A percentile compares a stretch with the other conserved stretches of the same genome.
phyloP scores from a whole-genome alignment of 129 eudicot genomes.

The Centrapalus pauciflorus region DNA sequence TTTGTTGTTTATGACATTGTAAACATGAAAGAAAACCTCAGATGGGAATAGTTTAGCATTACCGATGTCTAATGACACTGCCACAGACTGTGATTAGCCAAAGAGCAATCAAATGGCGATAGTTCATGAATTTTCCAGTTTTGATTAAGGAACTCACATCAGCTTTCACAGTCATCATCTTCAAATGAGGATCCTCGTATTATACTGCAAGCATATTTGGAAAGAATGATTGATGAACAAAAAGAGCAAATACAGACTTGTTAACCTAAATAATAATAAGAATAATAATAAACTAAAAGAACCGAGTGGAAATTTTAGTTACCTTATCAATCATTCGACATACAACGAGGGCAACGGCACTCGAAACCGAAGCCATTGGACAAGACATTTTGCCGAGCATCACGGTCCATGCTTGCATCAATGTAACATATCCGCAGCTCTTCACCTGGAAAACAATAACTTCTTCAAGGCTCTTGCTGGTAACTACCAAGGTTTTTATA shows the following conservation, averaged over 20 bases:
- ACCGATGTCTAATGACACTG: no score
- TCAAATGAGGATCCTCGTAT: neutral
- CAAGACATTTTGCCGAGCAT: slow-evolving; percentile 66
- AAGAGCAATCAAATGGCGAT: no score
- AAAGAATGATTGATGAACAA: neutral
- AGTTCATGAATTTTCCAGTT: no score
- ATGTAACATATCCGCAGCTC: slow-evolving; percentile 89
- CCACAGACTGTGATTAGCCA: no score
- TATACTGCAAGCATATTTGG: neutral
- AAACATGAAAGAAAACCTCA: no score
- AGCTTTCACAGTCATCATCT: neutral
- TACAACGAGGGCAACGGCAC: slow-evolving; percentile 69
- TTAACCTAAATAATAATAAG: neutral
- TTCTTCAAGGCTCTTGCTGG: neutral
- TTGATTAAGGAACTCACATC: no score
- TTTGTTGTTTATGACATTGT: no score
- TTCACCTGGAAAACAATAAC: slow-evolving; percentile 54
- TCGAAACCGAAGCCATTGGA: slow-evolving; percentile 71
- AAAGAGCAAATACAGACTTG: neutral
- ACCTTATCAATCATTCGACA: slow-evolving; percentile 43
- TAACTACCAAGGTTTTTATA: neutral
- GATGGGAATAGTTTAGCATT: no score
- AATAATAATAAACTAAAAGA: no score
- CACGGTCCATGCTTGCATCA: slow-evolving; percentile 86
- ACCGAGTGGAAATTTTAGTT: neutral